phyloP scores from a whole-genome alignment of 768 basidiomycete species.

The Calocera cornea region DNA sequence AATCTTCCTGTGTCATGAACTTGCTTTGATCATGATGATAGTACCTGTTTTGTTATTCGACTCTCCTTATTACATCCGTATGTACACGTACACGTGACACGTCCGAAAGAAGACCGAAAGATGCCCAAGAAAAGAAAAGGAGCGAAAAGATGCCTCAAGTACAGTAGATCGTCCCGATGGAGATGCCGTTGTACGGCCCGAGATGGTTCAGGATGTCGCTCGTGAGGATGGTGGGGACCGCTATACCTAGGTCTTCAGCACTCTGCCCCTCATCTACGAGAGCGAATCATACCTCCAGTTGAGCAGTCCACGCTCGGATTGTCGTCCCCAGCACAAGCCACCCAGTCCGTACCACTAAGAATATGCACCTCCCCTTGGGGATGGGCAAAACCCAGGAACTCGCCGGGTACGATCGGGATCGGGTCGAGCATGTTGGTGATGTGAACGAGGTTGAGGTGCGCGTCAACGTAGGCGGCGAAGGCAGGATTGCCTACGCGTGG shows the following conservation, averaged over 20 bases:
- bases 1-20: too few relatives aligned
- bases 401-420: conserved; percentile 45
- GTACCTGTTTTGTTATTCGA: too few relatives aligned
- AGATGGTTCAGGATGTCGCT: conserved; percentile 35
- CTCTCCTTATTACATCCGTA: too few relatives aligned
- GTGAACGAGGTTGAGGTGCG: conserved; percentile 19
- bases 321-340: conserved; percentile 40
- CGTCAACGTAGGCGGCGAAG: conserved; percentile 33
- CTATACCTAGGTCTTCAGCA: background rate
- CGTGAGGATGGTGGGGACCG: conserved; percentile 36
- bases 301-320: background rate
- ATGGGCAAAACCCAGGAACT: conserved; percentile 36
- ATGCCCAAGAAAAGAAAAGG: too few relatives aligned
- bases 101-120: too few relatives aligned
- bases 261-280: background rate
- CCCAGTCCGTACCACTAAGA: conserved; percentile 36
- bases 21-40: too few relatives aligned
- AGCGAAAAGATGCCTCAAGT: too few relatives aligned
- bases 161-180: conserved; percentile 13
- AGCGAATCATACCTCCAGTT: conserved; percentile 11
- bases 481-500: conserved; percentile 35
- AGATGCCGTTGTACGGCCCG: conserved; percentile 30
- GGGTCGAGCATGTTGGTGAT: conserved; percentile 35
- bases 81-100: too few relatives aligned
- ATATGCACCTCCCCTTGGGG: conserved; percentile 44